phyloP scores from a whole-genome alignment of 2,329 filamentous ascomycete genomes.

The Stagonosporopsis tanaceti region DNA sequence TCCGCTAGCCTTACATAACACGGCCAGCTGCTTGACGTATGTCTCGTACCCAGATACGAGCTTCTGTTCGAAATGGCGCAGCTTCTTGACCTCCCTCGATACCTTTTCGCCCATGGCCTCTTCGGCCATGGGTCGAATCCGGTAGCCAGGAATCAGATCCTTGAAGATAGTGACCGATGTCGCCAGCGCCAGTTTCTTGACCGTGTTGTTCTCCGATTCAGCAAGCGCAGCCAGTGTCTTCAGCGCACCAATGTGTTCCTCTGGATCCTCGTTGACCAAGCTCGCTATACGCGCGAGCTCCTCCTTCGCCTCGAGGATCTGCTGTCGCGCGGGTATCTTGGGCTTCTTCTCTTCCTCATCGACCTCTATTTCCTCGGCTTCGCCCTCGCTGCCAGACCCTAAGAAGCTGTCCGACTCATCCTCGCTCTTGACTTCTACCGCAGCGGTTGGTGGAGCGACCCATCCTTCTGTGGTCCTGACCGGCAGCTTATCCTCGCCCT shows the following conservation, averaged over 20 bases:
- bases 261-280: slow-evolving; percentile 87
- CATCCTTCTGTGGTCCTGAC: slow-evolving; percentile 85
- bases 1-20: slow-evolving; percentile 68
- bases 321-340: slow-evolving; percentile 75
- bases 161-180: slow-evolving; percentile 92
- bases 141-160: slow-evolving; percentile 94
- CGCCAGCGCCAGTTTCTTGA: slow-evolving; percentile 85
- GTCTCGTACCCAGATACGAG: slow-evolving; percentile 84
- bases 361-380: slow-evolving; percentile 52
- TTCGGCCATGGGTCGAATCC: slow-evolving; percentile 83
- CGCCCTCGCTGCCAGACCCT: slow-evolving; percentile 61
- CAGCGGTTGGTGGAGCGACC: slow-evolving; percentile 63
- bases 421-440: slow-evolving; percentile 58
- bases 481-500: slow-evolving; percentile 78
- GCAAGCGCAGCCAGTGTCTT: slow-evolving; percentile 79
- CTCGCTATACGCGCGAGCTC: slow-evolving; percentile 85
- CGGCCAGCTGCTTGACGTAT: slow-evolving; percentile 79
- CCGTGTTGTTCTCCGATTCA: slow-evolving; percentile 71
- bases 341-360: slow-evolving; percentile 62
- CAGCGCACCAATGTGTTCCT: slow-evolving; percentile 84
- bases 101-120: slow-evolving; percentile 79
- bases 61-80: slow-evolving; percentile 86
- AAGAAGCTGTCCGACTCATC: slow-evolving; percentile 71
- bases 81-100: slow-evolving; percentile 86
- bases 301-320: slow-evolving; percentile 88